These are phyloP conservation scores for Pseudogymnoascus sp. DNA, from an alignment of 2,329 filamentous ascomycete genomes.

Conservation along the genomic window DNA sequence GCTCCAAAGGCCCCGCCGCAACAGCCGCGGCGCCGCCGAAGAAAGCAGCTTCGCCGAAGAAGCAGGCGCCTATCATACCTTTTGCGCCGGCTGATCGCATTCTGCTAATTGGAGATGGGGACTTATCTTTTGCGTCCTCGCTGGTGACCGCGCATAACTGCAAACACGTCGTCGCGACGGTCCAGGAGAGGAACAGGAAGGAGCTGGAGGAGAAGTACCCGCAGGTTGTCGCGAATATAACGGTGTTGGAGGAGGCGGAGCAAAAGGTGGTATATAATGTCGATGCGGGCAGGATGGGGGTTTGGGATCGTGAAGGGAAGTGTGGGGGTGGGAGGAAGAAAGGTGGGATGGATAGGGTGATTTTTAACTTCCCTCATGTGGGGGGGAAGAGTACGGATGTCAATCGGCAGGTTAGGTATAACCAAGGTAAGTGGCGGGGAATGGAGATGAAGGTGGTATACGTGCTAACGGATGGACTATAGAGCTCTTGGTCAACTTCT, in stretches of 20 bases:
- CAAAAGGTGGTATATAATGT: slow-evolving; percentile 43
- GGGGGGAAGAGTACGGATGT: slow-evolving; percentile 88
- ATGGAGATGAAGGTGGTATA: not conserved
- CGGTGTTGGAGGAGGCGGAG: slow-evolving; percentile 38
- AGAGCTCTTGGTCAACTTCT: slow-evolving; percentile 63
- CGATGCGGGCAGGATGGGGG: slow-evolving; percentile 57
- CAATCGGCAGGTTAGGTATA: slow-evolving; percentile 86
- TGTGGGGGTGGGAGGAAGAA: slow-evolving; percentile 30
- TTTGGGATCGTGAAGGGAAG: slow-evolving; percentile 28
- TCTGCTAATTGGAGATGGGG: slow-evolving; percentile 69
- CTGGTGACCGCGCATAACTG: slow-evolving; percentile 58
- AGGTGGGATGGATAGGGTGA: slow-evolving; percentile 61
- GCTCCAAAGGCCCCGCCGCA: not conserved
- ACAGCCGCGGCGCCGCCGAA: slow-evolving; percentile 10
- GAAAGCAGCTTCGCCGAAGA: slow-evolving; percentile 8
- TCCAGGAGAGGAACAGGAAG: slow-evolving; percentile 48
- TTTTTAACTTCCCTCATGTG: slow-evolving; percentile 97
- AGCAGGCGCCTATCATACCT: slow-evolving; percentile 47
- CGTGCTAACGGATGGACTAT: not conserved
- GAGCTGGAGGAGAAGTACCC: slow-evolving; percentile 67
- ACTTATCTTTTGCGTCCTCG: slow-evolving; percentile 67
- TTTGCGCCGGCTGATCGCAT: slow-evolving; percentile 60
- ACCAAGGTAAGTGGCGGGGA: slow-evolving; percentile 46
- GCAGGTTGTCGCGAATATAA: slow-evolving; percentile 52
- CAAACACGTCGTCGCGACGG: slow-evolving; percentile 59